Conservation (phyloP, 2,329 filamentous ascomycete species). For the Colletotrichum falcatum region DNA sequence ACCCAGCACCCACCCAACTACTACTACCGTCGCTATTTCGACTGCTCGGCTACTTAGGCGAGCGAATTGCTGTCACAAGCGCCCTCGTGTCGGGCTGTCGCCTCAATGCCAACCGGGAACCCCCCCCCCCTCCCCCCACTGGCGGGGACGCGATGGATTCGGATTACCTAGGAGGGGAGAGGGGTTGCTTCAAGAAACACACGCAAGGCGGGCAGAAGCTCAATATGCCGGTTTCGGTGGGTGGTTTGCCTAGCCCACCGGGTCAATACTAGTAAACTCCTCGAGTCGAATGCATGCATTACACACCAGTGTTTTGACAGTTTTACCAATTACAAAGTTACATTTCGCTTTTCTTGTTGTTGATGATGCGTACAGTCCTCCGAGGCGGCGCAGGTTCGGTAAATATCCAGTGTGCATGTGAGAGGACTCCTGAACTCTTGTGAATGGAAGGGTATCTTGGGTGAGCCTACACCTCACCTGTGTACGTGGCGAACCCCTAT, state of each 20-base stretch:
- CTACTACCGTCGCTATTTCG: constrained; percentile 31
- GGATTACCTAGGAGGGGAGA: background rate
- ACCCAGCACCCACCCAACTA: constrained; percentile 2
- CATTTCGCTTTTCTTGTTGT: constrained; percentile 10
- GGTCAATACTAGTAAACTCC: background rate
- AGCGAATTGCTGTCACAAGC: no score
- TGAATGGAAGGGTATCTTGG: constrained; percentile 41
- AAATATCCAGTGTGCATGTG: constrained; percentile 7
- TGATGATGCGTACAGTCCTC: constrained; percentile 16
- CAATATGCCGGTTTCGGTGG: background rate
- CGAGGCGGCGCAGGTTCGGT: background rate
- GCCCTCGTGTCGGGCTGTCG: no score
- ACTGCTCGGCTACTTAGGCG: constrained; percentile 21
- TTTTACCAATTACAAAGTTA: background rate
- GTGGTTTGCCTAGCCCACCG: constrained; percentile 7
- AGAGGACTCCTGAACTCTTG: constrained; percentile 27
- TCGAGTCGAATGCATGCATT: constrained; percentile 13
- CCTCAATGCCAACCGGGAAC: background rate
- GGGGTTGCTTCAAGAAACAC: background rate
- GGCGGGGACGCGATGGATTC: background rate
- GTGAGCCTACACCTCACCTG: constrained; percentile 36
- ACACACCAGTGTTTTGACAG: background rate
- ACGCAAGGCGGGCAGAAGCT: background rate
- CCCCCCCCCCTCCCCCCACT: no score
- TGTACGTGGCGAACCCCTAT: constrained; percentile 18